phyloP scores from a whole-genome alignment of 2,329 filamentous ascomycete genomes.

The Aureobasidium sp. region DNA sequence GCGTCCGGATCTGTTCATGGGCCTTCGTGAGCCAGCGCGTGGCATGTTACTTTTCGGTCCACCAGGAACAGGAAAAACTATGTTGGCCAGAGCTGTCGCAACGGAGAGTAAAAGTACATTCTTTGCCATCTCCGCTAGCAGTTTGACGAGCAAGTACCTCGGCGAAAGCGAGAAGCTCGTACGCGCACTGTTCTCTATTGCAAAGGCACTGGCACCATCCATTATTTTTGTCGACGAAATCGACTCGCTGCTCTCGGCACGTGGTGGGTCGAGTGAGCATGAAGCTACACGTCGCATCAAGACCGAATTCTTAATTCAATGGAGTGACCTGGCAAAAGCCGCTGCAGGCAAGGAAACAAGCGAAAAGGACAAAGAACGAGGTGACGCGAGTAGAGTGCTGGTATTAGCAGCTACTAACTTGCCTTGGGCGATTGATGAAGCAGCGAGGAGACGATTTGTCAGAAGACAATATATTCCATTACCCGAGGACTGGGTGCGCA shows the following conservation, averaged over 20 bases:
- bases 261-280: constrained; percentile 77
- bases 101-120: constrained; percentile 93
- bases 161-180: constrained; percentile 97
- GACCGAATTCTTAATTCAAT: constrained; percentile 95
- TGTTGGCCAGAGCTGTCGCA: constrained; percentile 89
- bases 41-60: constrained; percentile 96
- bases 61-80: constrained; percentile 96
- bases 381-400: constrained; percentile 79
- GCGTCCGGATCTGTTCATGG: constrained; percentile 91
- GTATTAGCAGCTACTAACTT: constrained; percentile 93
- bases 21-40: constrained; percentile 81
- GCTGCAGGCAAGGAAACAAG: constrained; percentile 73
- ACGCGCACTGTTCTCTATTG: constrained; percentile 80
- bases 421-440: constrained; percentile 97
- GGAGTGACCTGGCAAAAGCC: constrained; percentile 87
- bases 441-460: constrained; percentile 82
- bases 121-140: constrained; percentile 93
- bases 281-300: constrained; percentile 92
- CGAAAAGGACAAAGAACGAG: constrained; percentile 58
- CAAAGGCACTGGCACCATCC: constrained; percentile 78
- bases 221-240: constrained; percentile 99
- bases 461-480: constrained; percentile 92
- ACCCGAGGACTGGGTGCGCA: constrained; percentile 74
- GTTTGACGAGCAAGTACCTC: constrained; percentile 88
- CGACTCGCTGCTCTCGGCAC: constrained; percentile 79